Conservation (phyloP, 83 land plant genomes). For the Thuja plicata region DNA sequence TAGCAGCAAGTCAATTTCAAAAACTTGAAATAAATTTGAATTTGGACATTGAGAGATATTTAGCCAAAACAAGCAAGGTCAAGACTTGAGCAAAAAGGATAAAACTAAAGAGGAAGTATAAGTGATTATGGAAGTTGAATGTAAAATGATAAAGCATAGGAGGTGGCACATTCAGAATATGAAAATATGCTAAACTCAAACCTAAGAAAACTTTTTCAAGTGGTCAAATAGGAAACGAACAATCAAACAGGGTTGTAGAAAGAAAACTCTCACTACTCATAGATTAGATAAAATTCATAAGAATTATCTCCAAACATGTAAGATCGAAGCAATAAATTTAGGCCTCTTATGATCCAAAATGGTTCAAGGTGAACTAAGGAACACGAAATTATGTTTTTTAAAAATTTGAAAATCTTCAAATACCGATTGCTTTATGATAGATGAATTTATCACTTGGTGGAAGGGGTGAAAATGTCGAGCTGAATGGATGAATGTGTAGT, state of each 20-base stretch:
- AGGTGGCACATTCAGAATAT: background rate
- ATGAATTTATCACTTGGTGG: too few relatives aligned
- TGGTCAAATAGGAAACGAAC: background rate
- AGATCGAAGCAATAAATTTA: background rate
- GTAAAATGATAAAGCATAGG: background rate
- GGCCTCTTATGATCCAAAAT: background rate
- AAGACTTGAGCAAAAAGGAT: background rate
- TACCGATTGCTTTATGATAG: too few relatives aligned
- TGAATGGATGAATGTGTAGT: too few relatives aligned
- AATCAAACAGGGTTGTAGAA: background rate
- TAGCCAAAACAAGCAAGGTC: background rate
- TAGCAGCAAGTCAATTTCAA: background rate
- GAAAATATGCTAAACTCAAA: background rate
- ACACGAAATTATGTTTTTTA: too few relatives aligned
- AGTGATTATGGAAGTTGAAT: background rate
- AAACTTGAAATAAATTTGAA: background rate
- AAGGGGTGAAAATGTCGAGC: too few relatives aligned
- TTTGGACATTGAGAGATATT: background rate
- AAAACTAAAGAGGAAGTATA: background rate
- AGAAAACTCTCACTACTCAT: background rate
- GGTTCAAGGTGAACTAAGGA: too few relatives aligned
- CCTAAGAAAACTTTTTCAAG: background rate
- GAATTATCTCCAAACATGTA: background rate
- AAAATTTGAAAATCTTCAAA: too few relatives aligned
- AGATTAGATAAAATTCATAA: too few relatives aligned